Evolutionary conservation across 2,329 filamentous ascomycete genomes (phyloP).

Genomic region (Sporothrix protearum): DNA sequence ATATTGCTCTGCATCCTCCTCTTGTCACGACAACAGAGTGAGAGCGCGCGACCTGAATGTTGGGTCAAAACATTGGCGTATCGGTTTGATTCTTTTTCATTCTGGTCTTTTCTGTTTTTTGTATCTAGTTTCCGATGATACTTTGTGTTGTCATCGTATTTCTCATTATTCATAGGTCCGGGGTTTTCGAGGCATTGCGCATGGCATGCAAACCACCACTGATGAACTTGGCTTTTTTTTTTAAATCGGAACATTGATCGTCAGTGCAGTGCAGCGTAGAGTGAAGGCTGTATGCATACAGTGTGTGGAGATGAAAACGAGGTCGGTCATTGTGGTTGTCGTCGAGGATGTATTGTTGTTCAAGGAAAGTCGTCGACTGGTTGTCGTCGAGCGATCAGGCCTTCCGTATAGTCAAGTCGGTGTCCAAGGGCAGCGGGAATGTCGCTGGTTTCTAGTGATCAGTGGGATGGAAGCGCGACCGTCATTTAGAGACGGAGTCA

Average conservation of each 20-base stretch:
- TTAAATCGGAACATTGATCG: background rate
- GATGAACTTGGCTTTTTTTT: background rate
- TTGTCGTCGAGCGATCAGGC: too few relatives aligned
- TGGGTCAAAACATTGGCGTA: slow-evolving; percentile 6
- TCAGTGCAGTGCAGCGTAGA: background rate
- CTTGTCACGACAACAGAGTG: background rate
- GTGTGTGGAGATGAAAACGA: too few relatives aligned
- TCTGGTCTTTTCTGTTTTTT: background rate
- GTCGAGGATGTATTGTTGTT: too few relatives aligned
- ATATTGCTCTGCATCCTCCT: background rate
- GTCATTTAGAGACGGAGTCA: background rate
- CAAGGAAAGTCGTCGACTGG: too few relatives aligned
- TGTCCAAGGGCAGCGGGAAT: too few relatives aligned
- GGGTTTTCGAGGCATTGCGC: background rate
- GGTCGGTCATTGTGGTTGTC: too few relatives aligned
- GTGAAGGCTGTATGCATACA: too few relatives aligned
- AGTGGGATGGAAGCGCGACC: background rate
- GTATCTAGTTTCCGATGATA: background rate
- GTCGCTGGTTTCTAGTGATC: too few relatives aligned
- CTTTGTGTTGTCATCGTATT: background rate
- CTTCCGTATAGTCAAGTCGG: too few relatives aligned
- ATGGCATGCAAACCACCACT: background rate
- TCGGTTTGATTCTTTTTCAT: background rate
- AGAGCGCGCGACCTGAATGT: background rate
- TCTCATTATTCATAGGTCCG: background rate